Evolutionary conservation across 768 basidiomycete species (phyloP).

Genomic region (Lyophyllum shimeji): DNA sequence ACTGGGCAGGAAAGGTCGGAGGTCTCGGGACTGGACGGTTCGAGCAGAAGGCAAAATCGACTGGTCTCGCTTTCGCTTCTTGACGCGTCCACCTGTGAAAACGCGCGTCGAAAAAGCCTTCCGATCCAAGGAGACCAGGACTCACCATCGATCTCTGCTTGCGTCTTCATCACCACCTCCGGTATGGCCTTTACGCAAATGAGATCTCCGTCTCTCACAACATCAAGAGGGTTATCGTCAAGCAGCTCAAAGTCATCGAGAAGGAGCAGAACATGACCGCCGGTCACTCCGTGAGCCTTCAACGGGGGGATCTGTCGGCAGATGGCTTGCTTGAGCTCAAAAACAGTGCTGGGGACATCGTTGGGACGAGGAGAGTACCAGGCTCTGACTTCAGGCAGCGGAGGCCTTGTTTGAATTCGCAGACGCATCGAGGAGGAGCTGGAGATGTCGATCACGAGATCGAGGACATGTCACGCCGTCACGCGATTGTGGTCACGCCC

Average conservation of each 20-base stretch:
- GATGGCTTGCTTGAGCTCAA: slow-evolving; percentile 38
- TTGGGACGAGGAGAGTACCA: slow-evolving; percentile 47
- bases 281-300: slow-evolving; percentile 20
- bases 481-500: slow-evolving; percentile 18
- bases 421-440: slow-evolving; percentile 42
- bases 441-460: slow-evolving; percentile 10
- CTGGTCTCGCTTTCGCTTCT: slow-evolving; percentile 26
- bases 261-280: slow-evolving; percentile 27
- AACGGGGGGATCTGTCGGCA: slow-evolving; percentile 33
- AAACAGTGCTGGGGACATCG: slow-evolving; percentile 23
- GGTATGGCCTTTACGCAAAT: slow-evolving; percentile 29
- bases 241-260: slow-evolving; percentile 52
- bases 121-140: not conserved
- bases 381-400: slow-evolving; percentile 48
- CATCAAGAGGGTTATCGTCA: slow-evolving; percentile 34
- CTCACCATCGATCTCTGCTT: slow-evolving; percentile 9
- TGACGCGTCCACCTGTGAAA: slow-evolving; percentile 10
- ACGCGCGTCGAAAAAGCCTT: not conserved
- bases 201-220: slow-evolving; percentile 51
- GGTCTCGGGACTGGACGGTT: not conserved
- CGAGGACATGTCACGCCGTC: slow-evolving; percentile 3
- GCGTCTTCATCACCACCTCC: slow-evolving; percentile 3
- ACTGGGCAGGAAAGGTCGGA: slow-evolving; percentile 1
- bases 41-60: slow-evolving; percentile 6
- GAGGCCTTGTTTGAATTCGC: slow-evolving; percentile 44